These are phyloP conservation scores for Lichtheimia ornata DNA, from an alignment of 371 early-diverging fungal genomes.

Conservation along the genomic window DNA sequence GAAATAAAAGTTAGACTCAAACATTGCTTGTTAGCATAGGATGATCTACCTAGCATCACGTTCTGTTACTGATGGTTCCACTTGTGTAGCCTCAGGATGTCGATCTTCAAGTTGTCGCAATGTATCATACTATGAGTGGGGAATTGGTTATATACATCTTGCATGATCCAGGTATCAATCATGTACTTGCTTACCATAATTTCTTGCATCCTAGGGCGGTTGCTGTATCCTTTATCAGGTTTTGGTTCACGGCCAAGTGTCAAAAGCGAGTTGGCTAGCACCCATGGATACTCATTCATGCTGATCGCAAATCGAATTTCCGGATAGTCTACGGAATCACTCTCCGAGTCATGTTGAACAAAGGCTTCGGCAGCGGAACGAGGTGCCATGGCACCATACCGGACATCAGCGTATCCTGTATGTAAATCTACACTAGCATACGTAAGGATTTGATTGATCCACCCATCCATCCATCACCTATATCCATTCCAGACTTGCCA, in stretches of 20 bases:
- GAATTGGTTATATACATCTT: not conserved
- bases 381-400: constrained; percentile 59
- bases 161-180: not conserved
- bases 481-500: constrained; percentile 5
- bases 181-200: constrained; percentile 4
- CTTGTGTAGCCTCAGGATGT: not conserved
- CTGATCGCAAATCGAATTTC: constrained; percentile 62
- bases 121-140: constrained; percentile 27
- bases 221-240: not conserved
- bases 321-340: constrained; percentile 33
- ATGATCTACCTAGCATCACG: constrained; percentile 24
- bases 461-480: too few relatives aligned
- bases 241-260: constrained; percentile 14
- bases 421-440: constrained; percentile 32
- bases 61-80: constrained; percentile 13
- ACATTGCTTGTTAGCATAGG: not conserved
- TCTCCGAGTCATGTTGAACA: constrained; percentile 39
- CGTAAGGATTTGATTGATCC: not conserved
- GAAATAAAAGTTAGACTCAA: not conserved
- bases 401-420: constrained; percentile 63
- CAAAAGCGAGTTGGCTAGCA: constrained; percentile 57
- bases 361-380: constrained; percentile 49
- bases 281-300: constrained; percentile 62
- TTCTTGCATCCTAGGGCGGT: not conserved
- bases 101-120: constrained; percentile 20